Percentiles rank a stretch among this genome's conserved stretches.
phyloP scores from a whole-genome alignment of 2,329 filamentous ascomycete genomes.

The Hypoxylon sp. region DNA sequence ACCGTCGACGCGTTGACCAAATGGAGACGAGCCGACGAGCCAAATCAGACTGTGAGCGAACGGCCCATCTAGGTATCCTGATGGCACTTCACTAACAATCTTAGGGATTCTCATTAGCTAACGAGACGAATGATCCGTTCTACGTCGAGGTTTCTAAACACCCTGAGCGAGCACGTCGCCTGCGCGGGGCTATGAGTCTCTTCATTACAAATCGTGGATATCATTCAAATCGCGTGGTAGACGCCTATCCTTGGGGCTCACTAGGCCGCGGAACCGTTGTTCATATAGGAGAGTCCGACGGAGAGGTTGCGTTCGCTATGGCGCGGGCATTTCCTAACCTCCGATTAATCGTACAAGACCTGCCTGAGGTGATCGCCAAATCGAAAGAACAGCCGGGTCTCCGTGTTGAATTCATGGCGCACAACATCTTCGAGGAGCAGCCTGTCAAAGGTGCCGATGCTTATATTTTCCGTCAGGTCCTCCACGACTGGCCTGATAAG shows the following conservation, averaged over 20 bases:
- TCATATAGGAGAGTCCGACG: conserved; percentile 27
- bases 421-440: conserved; percentile 61
- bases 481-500: conserved; percentile 63
- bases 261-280: conserved; percentile 9
- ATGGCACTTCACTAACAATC: conserved; percentile 2
- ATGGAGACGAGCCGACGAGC: conserved; percentile 19
- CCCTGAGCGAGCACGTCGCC: conserved; percentile 32
- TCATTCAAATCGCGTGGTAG: conserved; percentile 17
- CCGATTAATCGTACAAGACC: conserved; percentile 32
- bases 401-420: conserved; percentile 47
- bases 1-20: conserved; percentile 10
- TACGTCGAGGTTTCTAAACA: conserved; percentile 27
- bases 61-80: not conserved
- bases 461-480: conserved; percentile 60
- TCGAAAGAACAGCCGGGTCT: conserved; percentile 9
- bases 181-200: conserved; percentile 29
- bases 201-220: conserved; percentile 12
- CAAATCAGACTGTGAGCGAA: conserved; percentile 16
- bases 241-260: conserved; percentile 17
- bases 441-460: conserved; percentile 56
- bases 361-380: conserved; percentile 21
- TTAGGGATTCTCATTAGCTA: conserved; percentile 31
- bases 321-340: conserved; percentile 15
- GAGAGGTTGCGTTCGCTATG: conserved; percentile 13
- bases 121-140: conserved; percentile 16